Base-by-base conservation (phyloP, 768 basidiomycete genomes). In the Mycena floridula region DNA sequence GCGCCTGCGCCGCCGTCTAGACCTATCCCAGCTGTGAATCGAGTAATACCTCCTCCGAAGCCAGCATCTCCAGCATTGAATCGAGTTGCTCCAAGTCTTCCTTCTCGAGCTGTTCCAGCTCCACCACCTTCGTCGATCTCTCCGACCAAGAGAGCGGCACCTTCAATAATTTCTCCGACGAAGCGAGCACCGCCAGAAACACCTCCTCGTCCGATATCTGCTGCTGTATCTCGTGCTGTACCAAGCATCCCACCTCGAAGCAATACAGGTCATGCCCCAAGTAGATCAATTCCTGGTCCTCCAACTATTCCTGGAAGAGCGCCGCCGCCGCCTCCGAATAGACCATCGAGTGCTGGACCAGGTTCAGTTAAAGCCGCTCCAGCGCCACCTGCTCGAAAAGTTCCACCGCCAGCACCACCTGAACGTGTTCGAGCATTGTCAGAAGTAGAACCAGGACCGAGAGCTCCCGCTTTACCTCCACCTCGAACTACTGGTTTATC, bases 301-400 rank as follows among this genome's bases (percentile, higher is more conserved):
- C 62, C 70, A 11, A 56, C 62, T 3, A 50, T 59, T 3, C 65
- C 68, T 42, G 68, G 64, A 7, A 57, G 67, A 42, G 58, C 62
- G 9, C 63, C 63, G 27, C 66, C 67, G 8, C 69, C 70, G 0
- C 76, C 77, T 12, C 75, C 78, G 13, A 64, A 69, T 16, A 57
- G 74, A 20, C 67, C 65, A 42, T 59, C 66, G 5, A 72, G 69
- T 43, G 62, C 65, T 20, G 54, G 59, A 0, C 50, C 53, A 11
- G 49, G 55, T 5, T 56, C 62, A 12, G 51, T 59, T 3, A 45
- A 57, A 37, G 59, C 66, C 42, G 58, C 62, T 7, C 70, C 67
- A 1, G 73, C 74, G 1, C 72, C 71, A 8, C 69, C 73, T 7
- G 57, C 59, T 25, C 59, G 64, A 7, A 59, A 47, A 47, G 44